These are phyloP conservation scores for Tausonia pullulans DNA, from an alignment of 1,284 basidiomycete species.

Conservation along the genomic window DNA sequence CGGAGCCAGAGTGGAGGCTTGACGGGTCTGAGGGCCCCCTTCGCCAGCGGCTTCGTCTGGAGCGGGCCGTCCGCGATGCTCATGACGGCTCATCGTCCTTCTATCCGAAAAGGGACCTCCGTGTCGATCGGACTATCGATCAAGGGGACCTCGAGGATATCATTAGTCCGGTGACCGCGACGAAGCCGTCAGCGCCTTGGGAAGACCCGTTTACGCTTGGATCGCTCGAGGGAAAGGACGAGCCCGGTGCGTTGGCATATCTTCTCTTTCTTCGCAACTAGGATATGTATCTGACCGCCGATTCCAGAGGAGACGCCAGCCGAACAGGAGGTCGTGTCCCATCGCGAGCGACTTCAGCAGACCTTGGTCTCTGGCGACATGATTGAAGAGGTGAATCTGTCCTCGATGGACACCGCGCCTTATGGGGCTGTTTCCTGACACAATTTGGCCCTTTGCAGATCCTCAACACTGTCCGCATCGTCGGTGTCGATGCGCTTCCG, in stretches of 20 bases:
- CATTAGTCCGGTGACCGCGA: conserved; percentile 46
- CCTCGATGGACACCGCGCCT: background rate
- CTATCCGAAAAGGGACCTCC: conserved; percentile 5
- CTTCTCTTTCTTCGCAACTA: no score
- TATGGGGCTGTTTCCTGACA: background rate
- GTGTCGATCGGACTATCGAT: no score
- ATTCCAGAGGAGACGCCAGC: conserved; percentile 40
- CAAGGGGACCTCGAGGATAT: conserved; percentile 47
- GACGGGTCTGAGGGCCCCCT: conserved; percentile 63
- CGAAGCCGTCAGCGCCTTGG: conserved; percentile 61
- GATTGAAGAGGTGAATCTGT: conserved; percentile 62
- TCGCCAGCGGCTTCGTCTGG: conserved; percentile 53
- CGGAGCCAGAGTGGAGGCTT: conserved; percentile 52
- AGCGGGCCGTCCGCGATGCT: conserved; percentile 31
- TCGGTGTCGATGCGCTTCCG: conserved; percentile 80
- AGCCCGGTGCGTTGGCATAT: conserved; percentile 41
- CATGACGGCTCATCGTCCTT: conserved; percentile 13
- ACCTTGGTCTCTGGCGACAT: conserved; percentile 73
- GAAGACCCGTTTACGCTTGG: conserved; percentile 65
- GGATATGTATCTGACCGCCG: no score
- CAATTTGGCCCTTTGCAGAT: conserved; percentile 12
- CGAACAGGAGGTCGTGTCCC: conserved; percentile 34
- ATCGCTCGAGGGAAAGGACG: conserved; percentile 48
- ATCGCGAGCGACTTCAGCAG: conserved; percentile 35
- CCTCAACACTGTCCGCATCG: conserved; percentile 66